A percentile compares a stretch with the other conserved stretches of the same genome.
Conservation (phyloP, 2,329 filamentous ascomycete species). For the Penicillium fuscoglaucum region DNA sequence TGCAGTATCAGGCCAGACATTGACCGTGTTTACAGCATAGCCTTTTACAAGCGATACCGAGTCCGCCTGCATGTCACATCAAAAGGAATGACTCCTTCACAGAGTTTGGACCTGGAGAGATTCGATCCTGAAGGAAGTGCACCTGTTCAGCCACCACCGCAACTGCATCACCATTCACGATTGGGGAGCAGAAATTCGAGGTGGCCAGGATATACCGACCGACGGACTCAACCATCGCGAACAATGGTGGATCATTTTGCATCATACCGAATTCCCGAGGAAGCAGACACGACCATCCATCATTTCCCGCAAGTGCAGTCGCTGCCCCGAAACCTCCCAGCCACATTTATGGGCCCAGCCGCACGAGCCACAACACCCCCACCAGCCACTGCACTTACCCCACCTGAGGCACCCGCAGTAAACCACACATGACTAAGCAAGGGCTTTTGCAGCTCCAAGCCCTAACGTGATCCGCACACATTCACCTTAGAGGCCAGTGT, state of each 20-base stretch:
- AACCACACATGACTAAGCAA: conserved; percentile 18
- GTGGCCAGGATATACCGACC: conserved; percentile 7
- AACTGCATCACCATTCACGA: conserved; percentile 8
- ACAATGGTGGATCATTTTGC: background rate
- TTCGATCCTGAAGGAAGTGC: background rate
- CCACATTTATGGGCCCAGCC: background rate
- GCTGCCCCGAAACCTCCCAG: background rate
- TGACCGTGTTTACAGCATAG: conserved; percentile 2
- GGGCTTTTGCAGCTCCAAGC: conserved; percentile 22
- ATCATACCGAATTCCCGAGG: conserved; percentile 5
- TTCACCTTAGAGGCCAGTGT: conserved; percentile 16
- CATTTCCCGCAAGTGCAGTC: background rate
- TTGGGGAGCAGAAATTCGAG: conserved; percentile 8
- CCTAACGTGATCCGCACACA: conserved; percentile 31
- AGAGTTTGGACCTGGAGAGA: conserved; percentile 10
- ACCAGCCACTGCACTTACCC: conserved; percentile 3
- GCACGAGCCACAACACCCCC: background rate
- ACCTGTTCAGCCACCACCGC: background rate
- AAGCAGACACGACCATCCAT: background rate
- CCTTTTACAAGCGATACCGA: conserved; percentile 20
- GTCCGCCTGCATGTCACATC: conserved; percentile 16
- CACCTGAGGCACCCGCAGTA: conserved; percentile 7
- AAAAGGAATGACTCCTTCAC: conserved; percentile 2
- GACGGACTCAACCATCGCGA: background rate
- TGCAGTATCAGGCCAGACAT: background rate